Evolutionary conservation across 2,329 filamentous ascomycete genomes (phyloP), one percentile per base, ranked within the genome.

Genomic region (Metarhizium guizhouense): DNA sequence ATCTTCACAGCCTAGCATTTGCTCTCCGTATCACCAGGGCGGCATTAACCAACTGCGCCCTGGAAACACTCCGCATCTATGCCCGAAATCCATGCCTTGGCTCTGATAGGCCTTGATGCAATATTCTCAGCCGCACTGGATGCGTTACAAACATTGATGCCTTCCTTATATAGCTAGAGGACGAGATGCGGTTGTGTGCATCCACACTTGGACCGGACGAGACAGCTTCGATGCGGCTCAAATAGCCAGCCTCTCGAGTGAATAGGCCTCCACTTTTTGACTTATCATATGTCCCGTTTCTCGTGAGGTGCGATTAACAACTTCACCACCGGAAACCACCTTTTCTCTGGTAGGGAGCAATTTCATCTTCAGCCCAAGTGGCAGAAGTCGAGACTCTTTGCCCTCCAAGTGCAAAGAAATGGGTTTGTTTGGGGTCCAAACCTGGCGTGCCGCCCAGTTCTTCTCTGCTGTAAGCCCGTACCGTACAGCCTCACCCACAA

Each of bases 231-330:
- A 45, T 55, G 59, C 57, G 60, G 65, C 58, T 74, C 78, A 90
- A 64, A 90, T 75, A 53, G 80, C 71, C 63, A 95, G 84, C 71
- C 84, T 83, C 74, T 96, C 90, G 61, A 93, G 79, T 50, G 88
- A 90, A 73, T 96, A 96, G 61, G 86, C 83, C 55, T 87, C 88
- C 59, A 92, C 86, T 67, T 85, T 86, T 73, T 88, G 87, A 67
- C 87, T 90, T 66, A 87, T 83, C 68, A 95, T 72, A 70, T 88
- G 83, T 18, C 88, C 89, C 57, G 86, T 84, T 73, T 95, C 87
- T 69, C 90, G 78, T 62, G 75, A 77, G 63, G 79, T 90, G 62
- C 89, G 82, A 68, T 81, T 75, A 59, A 85, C 78, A 45, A 90
- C 75, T 73, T 90, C 87, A 18, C 90, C 89, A 55, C 84, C 84